Base-by-base conservation (phyloP, 805 yeast genomes). In the Metschnikowia orientalis region DNA sequence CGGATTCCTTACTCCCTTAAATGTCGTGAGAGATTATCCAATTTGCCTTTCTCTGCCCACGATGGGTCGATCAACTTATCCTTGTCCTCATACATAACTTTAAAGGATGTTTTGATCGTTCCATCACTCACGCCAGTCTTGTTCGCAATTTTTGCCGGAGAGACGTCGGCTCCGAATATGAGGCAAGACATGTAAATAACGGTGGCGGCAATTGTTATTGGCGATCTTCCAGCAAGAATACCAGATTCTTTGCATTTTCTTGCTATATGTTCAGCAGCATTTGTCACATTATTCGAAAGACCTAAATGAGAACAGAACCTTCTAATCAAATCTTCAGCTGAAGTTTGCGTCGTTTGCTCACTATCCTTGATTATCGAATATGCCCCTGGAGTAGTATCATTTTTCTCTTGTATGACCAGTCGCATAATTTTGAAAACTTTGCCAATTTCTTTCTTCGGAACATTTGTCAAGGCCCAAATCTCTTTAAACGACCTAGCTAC, bases 111-210 rank as follows among this genome's bases (percentile, higher is more conserved):
- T 58, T 92, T 87, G 49, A 92, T 89, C 1, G 98, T 92, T 46
- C 97, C 97, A 55, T 92, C 98, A 50, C 95, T 84, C 12, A 92
- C 97, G 47, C 96, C 97, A 11, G 96, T 77, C 48, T 84, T 84
- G 47, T 87, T 95, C 8, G 95, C 85, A 36, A 92, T 90, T 51
- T 77, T 82, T 2, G 81, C 63, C 1, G 95, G 89, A 3, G 83
- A 68, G 22, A 86, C 67, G 32, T 78, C 82, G 21, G 81, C 79
- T 27, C 83, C 83, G 56, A 89, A 89, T n/a, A 92, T 63, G n/a
- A 85, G 66, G 4, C 90, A 83, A 5, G 95, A 85, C 84, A 92
- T 81, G 61, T 90, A 92, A 30, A 92, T 90, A 4, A 92, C 95
- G 1, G 97, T 94, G 6, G 97, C 97, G 0, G 97, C 97, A 53